phyloP scores from a whole-genome alignment of 345 rosid species.

The Heritiera littoralis region DNA sequence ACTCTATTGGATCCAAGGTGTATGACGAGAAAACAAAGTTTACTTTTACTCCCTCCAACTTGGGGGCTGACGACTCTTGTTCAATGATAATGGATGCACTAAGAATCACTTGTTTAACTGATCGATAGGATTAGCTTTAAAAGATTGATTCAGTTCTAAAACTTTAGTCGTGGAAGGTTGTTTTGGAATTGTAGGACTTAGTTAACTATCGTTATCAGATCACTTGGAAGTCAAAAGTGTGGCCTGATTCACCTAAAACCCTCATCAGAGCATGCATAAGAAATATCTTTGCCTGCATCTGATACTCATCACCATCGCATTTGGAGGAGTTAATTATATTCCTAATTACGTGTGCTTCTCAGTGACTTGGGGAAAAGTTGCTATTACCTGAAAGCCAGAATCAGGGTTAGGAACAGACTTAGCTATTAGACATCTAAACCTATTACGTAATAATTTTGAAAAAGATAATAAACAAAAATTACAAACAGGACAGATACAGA shows the following conservation, averaged over 20 bases:
- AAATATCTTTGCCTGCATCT: background rate
- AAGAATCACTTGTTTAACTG: background rate
- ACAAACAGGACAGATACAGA: no score
- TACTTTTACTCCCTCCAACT: slow-evolving; percentile 10
- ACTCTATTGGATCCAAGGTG: slow-evolving; percentile 4
- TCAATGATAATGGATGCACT: background rate
- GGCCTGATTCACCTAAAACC: background rate
- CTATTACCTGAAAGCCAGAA: background rate
- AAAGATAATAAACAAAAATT: no score
- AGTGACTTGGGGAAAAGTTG: background rate
- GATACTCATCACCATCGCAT: slow-evolving; percentile 7
- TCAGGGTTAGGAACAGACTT: background rate
- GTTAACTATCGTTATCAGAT: no score
- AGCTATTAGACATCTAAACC: no score
- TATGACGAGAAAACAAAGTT: background rate
- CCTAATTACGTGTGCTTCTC: background rate
- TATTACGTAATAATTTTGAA: no score
- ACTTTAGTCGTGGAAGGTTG: background rate
- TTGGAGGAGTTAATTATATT: slow-evolving; percentile 1
- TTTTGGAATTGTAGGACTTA: background rate
- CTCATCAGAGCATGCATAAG: background rate
- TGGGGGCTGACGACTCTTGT: slow-evolving; percentile 14
- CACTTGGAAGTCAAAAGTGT: slow-evolving; percentile 3
- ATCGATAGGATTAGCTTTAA: background rate
- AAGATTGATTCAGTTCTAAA: background rate